phyloP scores from a whole-genome alignment of 2,329 filamentous ascomycete species.

The Aschersonia sp. region DNA sequence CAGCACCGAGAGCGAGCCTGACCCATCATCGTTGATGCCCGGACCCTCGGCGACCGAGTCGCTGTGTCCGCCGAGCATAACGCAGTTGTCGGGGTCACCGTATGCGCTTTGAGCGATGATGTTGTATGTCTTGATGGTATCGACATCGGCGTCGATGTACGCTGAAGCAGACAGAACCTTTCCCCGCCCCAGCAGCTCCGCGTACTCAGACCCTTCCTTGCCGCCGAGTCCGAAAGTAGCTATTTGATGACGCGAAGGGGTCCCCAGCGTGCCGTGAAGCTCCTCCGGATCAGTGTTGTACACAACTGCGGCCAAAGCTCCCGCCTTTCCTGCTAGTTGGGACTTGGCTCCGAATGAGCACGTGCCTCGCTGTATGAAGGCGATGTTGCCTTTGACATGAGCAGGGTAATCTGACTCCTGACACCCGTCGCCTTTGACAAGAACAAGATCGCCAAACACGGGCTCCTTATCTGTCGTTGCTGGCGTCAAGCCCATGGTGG shows the following conservation, averaged over 20 bases:
- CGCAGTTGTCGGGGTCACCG: slow-evolving; percentile 47
- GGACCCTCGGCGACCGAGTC: slow-evolving; percentile 49
- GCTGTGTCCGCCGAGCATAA: slow-evolving; percentile 51
- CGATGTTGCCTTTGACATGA: slow-evolving; percentile 46
- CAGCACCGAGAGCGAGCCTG: slow-evolving; percentile 46
- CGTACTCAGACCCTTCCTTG: slow-evolving; percentile 40
- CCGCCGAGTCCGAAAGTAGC: slow-evolving; percentile 54
- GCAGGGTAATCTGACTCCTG: slow-evolving; percentile 46
- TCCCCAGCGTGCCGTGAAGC: slow-evolving; percentile 55
- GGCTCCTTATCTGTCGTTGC: slow-evolving; percentile 44
- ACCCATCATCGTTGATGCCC: slow-evolving; percentile 69
- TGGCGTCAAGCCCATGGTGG: slow-evolving; percentile 52
- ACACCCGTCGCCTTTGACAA: slow-evolving; percentile 50
- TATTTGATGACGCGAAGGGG: slow-evolving; percentile 41
- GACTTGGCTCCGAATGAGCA: slow-evolving; percentile 64
- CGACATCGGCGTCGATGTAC: slow-evolving; percentile 43
- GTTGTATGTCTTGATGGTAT: slow-evolving; percentile 40
- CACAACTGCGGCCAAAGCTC: slow-evolving; percentile 56
- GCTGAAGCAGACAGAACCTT: slow-evolving; percentile 37
- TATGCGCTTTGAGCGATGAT: slow-evolving; percentile 46
- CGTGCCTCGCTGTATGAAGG: slow-evolving; percentile 53
- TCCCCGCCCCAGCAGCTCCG: slow-evolving; percentile 37
- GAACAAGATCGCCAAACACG: slow-evolving; percentile 44
- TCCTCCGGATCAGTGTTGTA: slow-evolving; percentile 56
- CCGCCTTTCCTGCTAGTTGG: slow-evolving; percentile 49